Evolutionary conservation across 1,284 basidiomycete species (phyloP).

Genomic region (Cryptococcus depauperatus): DNA sequence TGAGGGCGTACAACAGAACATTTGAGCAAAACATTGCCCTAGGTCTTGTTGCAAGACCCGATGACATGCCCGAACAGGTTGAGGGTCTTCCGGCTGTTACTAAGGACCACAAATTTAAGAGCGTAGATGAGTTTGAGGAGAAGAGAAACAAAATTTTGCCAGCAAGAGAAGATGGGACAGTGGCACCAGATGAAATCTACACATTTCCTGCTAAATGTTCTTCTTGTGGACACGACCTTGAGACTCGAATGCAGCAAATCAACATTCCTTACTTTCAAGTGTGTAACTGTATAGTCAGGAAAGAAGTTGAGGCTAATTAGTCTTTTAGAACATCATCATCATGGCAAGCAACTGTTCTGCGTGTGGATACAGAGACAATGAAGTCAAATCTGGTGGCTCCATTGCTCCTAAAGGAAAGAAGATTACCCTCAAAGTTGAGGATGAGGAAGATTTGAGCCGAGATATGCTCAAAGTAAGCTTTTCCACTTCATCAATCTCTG

Average conservation of each 20-base stretch:
- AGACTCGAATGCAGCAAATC: constrained; percentile 94
- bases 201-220: constrained; percentile 84
- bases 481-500: not conserved
- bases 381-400: constrained; percentile 88
- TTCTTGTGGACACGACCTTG: constrained; percentile 72
- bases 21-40: constrained; percentile 74
- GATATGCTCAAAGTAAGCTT: constrained; percentile 80
- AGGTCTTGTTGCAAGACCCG: constrained; percentile 53
- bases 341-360: constrained; percentile 96
- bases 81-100: constrained; percentile 33
- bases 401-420: constrained; percentile 78
- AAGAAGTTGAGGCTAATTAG: not conserved
- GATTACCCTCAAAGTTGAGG: constrained; percentile 83
- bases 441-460: constrained; percentile 84
- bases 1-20: constrained; percentile 77
- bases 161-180: constrained; percentile 36
- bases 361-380: constrained; percentile 96
- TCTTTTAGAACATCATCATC: constrained; percentile 76
- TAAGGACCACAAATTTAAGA: constrained; percentile 48
- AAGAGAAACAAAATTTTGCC: constrained; percentile 18
- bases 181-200: constrained; percentile 71
- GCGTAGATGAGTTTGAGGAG: constrained; percentile 40
- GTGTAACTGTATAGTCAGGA: constrained; percentile 15
- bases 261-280: constrained; percentile 98
- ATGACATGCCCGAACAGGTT: constrained; percentile 34